phyloP scores from a whole-genome alignment of 148 eudicot genomes.

The Simmondsia chinensis region DNA sequence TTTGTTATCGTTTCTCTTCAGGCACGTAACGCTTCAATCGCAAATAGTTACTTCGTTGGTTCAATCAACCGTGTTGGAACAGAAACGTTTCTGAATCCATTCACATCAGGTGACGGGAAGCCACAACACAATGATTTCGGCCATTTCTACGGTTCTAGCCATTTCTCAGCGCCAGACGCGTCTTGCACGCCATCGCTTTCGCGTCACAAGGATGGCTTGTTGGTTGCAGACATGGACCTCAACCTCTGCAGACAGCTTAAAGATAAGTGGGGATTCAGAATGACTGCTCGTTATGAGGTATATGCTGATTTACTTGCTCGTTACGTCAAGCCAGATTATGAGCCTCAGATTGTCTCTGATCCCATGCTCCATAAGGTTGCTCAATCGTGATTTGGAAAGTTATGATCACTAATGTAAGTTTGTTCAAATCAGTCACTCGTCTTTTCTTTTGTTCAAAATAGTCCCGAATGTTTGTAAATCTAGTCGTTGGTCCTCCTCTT shows the following conservation, averaged over 20 bases:
- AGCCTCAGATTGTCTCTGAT: slow-evolving; percentile 83
- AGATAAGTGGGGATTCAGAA: slow-evolving; percentile 94
- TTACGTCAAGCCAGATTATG: slow-evolving; percentile 62
- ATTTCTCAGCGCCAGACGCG: slow-evolving; percentile 91
- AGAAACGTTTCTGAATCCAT: slow-evolving; percentile 77
- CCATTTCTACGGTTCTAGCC: slow-evolving; percentile 96
- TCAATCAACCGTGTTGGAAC: slow-evolving; percentile 96
- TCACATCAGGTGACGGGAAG: slow-evolving; percentile 97
- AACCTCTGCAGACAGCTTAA: slow-evolving; percentile 89
- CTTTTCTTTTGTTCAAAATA: too few relatives aligned
- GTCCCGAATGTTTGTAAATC: too few relatives aligned
- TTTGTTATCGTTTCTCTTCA: slow-evolving; percentile 16
- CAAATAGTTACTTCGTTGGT: slow-evolving; percentile 86
- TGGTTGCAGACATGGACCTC: slow-evolving; percentile 90
- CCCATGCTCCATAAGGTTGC: slow-evolving; percentile 67
- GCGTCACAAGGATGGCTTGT: slow-evolving; percentile 66
- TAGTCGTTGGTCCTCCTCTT: too few relatives aligned
- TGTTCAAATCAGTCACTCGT: too few relatives aligned
- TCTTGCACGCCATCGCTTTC: slow-evolving; percentile 88
- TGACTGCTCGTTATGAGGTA: slow-evolving; percentile 80
- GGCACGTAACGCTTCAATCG: slow-evolving; percentile 98
- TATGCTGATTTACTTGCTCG: slow-evolving; percentile 67
- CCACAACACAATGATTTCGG: slow-evolving; percentile 90
- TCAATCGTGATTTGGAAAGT: too few relatives aligned
- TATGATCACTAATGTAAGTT: too few relatives aligned